Percentiles rank a stretch among this genome's conserved stretches.
Evolutionary conservation across 306 rosid genomes (phyloP).

Genomic region (Malus sieversii): DNA sequence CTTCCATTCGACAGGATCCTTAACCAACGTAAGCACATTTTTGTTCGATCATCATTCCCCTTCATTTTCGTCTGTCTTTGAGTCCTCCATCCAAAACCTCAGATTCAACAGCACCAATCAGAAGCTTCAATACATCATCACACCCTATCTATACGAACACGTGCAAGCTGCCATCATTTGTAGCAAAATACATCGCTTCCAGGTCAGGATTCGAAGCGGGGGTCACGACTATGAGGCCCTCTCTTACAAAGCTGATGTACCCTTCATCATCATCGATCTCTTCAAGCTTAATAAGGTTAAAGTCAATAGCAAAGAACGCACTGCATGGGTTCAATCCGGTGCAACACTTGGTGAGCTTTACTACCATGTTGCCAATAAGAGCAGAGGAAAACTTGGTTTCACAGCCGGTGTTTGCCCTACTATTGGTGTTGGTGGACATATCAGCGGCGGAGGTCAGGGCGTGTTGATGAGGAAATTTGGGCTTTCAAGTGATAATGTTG

Average conservation of each 20-base stretch:
- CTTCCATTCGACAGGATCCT: not conserved
- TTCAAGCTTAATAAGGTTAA: not conserved
- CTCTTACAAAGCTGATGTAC: constrained; percentile 1
- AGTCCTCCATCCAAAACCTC: constrained; percentile 4
- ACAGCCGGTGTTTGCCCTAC: constrained; percentile 53
- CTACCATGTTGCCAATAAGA: constrained; percentile 34
- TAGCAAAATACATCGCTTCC: not conserved
- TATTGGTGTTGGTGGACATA: constrained; percentile 41
- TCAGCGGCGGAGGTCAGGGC: constrained; percentile 45
- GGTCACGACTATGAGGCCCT: constrained; percentile 19
- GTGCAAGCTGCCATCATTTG: constrained; percentile 18
- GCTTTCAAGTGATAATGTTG: constrained; percentile 31
- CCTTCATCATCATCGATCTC: constrained; percentile 15
- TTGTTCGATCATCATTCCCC: not conserved
- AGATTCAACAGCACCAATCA: constrained; percentile 1
- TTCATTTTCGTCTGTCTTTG: not conserved
- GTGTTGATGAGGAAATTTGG: constrained; percentile 38
- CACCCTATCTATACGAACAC: not conserved
- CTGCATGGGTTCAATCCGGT: constrained; percentile 62
- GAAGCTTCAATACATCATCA: not conserved
- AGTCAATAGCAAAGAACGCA: constrained; percentile 10
- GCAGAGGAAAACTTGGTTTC: constrained; percentile 29
- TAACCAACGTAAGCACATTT: not conserved
- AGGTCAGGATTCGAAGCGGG: constrained; percentile 18
- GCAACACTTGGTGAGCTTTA: constrained; percentile 49